Percentiles rank a stretch among this genome's conserved stretches.
phyloP scores from a whole-genome alignment of 306 rosid species.

The Castanea mollissima region DNA sequence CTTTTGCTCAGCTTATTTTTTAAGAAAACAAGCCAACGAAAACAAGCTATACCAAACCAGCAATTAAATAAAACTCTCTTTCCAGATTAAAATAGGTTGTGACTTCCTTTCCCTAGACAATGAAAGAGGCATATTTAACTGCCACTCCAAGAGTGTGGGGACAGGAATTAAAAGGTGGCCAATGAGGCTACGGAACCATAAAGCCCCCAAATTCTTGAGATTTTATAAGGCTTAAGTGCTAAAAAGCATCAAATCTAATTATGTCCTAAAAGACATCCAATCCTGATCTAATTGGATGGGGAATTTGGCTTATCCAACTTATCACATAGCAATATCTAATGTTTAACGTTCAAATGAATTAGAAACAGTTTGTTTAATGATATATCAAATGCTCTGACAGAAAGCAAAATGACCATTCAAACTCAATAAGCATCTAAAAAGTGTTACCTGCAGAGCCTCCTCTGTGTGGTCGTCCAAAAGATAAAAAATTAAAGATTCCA shows the following conservation, averaged over 20 bases:
- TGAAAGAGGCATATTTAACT: background rate
- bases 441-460: conserved; percentile 78
- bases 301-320: background rate
- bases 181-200: background rate
- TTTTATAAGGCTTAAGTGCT: background rate
- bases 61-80: background rate
- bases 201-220: background rate
- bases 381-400: background rate
- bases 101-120: background rate
- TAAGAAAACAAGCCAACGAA: too few relatives aligned
- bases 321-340: conserved; percentile 4
- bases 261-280: background rate
- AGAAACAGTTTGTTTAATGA: conserved; percentile 14
- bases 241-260: background rate
- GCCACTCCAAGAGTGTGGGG: background rate
- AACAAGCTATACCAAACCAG: too few relatives aligned
- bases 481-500: conserved; percentile 78
- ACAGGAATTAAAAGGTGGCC: background rate
- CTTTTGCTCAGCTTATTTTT: too few relatives aligned
- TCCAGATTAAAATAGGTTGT: background rate
- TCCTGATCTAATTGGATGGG: background rate
- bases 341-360: conserved; percentile 5
- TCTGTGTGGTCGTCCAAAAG: conserved; percentile 85
- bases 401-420: conserved; percentile 10
- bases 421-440: conserved; percentile 17